Evolutionary conservation across 352 stramenopile genomes (phyloP), one percentile per base, ranked within the genome.

Genomic region (Pythium utonaiense): DNA sequence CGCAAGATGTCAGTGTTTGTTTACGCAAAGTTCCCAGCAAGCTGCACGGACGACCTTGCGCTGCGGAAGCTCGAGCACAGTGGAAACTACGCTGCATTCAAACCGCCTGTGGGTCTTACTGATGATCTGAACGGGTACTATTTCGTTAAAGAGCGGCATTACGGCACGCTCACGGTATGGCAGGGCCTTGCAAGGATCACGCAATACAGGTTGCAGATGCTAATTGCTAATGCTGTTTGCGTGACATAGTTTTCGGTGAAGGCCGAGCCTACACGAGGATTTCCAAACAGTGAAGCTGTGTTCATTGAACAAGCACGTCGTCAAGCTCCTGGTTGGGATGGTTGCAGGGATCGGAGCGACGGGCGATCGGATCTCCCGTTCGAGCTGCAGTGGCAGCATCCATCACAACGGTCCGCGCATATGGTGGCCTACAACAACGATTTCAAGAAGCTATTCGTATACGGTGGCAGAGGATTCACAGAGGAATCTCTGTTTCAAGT

Each of bases 261-360:
- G 12, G 93, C 87, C 19, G 92, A 98, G 47, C 95, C 95, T 9
- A 98, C 90, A 6, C 66, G 91, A 57, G 92, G 89, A 3, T 82
- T 82, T 13, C 67, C 47, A 4, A 78, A n/a, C 31, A 3, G 80
- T 10, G 57, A 69, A 19, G 71, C 61, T 3, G 78, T 98, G 25
- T 79, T 97, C n/a, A 80, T 98, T 17, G 50, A 68, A 8, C 91
- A 98, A 71, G 93, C 95, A 10, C 62, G 95, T 49, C 70, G 89
- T 0, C 90, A 97, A 67, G 89, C 90, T 3, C 89, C 90, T 9
- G 95, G 95, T 0, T 99, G 96, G 96, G 96, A 99, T 66, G 96
- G 96, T 17, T 99, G 96, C 71, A 76, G 91, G 16, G 83, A 99
- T 58, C 75, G 87, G 6, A 56, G 61, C n/a, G 93, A 98, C 55